Conservation (phyloP, 805 yeast species). For the Priceomyces carsonii region DNA sequence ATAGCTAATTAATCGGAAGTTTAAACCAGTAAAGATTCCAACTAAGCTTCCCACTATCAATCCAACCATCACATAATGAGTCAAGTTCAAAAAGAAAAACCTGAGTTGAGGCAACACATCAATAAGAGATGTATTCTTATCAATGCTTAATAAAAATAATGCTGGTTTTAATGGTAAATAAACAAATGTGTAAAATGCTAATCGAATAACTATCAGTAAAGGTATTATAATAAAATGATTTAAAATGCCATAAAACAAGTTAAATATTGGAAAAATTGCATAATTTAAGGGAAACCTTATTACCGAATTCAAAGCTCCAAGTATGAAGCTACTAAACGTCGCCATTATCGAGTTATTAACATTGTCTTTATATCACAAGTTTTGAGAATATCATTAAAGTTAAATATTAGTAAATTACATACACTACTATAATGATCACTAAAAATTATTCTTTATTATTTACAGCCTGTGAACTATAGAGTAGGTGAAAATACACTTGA, state of each 20-base stretch:
- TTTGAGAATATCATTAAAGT: no score
- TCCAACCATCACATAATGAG: slow-evolving; percentile 10
- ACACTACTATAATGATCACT: no score
- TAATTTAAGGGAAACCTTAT: slow-evolving; percentile 6
- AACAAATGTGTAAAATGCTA: slow-evolving; percentile 5
- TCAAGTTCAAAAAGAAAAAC: slow-evolving; percentile 5
- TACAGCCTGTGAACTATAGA: no score
- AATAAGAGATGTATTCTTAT: slow-evolving; percentile 1
- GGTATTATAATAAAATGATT: slow-evolving; percentile 7
- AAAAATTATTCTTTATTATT: no score
- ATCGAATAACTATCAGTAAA: slow-evolving; percentile 1
- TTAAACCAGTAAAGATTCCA: slow-evolving; percentile 8
- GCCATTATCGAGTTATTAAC: neutral
- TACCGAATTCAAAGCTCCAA: no score
- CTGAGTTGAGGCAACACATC: slow-evolving; percentile 2
- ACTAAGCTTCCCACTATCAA: slow-evolving; percentile 8
- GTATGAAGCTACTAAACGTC: no score
- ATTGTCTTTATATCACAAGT: no score
- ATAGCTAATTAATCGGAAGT: slow-evolving; percentile 6
- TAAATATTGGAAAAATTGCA: slow-evolving; percentile 1
- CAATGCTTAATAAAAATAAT: slow-evolving; percentile 5
- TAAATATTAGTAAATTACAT: no score
- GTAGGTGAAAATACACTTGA: no score
- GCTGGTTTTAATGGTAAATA: slow-evolving; percentile 10
- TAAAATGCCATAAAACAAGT: neutral